phyloP scores from a whole-genome alignment of 2,329 filamentous ascomycete species.

The Exophiala viscosa region DNA sequence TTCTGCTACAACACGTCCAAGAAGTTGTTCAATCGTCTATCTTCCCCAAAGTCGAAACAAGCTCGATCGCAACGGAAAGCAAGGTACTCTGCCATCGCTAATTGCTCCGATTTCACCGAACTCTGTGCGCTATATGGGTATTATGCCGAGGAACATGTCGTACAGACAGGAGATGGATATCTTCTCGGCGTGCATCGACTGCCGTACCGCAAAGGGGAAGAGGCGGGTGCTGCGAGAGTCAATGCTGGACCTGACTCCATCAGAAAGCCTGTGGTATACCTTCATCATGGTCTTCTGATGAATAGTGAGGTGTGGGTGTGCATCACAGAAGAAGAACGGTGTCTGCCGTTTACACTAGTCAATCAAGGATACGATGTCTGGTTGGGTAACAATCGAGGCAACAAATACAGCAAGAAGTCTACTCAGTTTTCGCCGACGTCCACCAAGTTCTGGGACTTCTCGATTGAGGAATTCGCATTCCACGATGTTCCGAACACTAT shows the following conservation, averaged over 20 bases:
- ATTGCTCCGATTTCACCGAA: constrained; percentile 88
- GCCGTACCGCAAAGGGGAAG: constrained; percentile 67
- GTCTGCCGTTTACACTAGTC: constrained; percentile 81
- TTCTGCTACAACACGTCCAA: constrained; percentile 81
- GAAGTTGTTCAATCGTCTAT: constrained; percentile 74
- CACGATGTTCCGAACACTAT: constrained; percentile 96
- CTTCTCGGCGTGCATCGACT: constrained; percentile 84
- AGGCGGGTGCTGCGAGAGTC: constrained; percentile 56
- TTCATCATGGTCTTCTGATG: constrained; percentile 96
- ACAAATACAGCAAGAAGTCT: constrained; percentile 98
- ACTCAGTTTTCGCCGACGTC: constrained; percentile 71
- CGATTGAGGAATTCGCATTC: constrained; percentile 97
- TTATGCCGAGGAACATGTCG: constrained; percentile 90
- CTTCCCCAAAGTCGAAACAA: constrained; percentile 64
- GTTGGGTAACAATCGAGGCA: constrained; percentile 95
- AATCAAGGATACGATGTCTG: constrained; percentile 95
- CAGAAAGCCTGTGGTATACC: constrained; percentile 81
- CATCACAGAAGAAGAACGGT: constrained; percentile 78
- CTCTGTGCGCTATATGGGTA: constrained; percentile 91
- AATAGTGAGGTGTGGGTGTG: constrained; percentile 99
- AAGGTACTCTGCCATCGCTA: constrained; percentile 71
- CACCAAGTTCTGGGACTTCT: constrained; percentile 89
- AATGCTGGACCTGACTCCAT: constrained; percentile 67
- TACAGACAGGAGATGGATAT: constrained; percentile 91
- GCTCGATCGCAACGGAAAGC: constrained; percentile 66